Conservation (phyloP, 73 alveolate genomes). For the Tetrahymena malaccensis region DNA sequence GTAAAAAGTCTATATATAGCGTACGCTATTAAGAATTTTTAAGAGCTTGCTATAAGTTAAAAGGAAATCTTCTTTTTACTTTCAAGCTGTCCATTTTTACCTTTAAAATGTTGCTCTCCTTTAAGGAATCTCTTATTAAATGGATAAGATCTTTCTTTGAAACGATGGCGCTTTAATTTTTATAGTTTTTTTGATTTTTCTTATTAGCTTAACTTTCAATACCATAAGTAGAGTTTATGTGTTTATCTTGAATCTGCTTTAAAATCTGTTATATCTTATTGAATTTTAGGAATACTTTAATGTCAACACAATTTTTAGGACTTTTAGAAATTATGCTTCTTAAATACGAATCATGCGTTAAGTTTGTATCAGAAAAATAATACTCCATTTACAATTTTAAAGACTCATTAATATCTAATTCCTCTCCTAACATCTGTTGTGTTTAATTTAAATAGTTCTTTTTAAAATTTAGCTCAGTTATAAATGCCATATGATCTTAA, state of each 20-base stretch:
- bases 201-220: background rate
- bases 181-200: background rate
- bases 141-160: background rate
- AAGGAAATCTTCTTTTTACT: background rate
- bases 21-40: background rate
- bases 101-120: background rate
- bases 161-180: background rate
- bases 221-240: background rate
- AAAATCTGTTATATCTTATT: background rate
- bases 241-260: background rate
- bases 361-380: background rate
- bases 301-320: background rate
- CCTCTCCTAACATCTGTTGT: background rate
- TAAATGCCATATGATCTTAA: background rate
- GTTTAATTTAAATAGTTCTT: background rate
- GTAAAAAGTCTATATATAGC: background rate
- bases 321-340: background rate
- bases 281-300: background rate
- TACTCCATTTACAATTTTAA: background rate
- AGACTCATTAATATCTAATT: background rate
- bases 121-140: background rate
- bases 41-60: background rate
- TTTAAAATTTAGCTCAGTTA: background rate
- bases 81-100: background rate
- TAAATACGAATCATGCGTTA: background rate